These are phyloP conservation scores for Oryza rufipogon DNA, from an alignment of 176 grass and related monocot species.

Conservation along the genomic window DNA sequence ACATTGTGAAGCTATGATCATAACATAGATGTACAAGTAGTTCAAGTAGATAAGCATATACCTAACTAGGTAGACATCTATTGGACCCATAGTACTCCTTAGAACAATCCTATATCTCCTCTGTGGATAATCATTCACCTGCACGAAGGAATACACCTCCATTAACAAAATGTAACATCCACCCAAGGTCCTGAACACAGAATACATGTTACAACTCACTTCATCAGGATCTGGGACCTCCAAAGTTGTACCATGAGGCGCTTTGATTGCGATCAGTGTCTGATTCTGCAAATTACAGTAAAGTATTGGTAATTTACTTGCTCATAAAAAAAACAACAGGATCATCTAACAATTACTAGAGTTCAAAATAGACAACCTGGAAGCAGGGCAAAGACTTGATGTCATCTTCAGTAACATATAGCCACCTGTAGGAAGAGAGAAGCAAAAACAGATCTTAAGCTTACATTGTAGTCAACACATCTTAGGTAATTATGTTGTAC, in stretches of 20 bases:
- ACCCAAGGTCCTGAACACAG: background rate
- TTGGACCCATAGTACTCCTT: slow-evolving; percentile 86
- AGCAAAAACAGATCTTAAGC: slow-evolving; percentile 21
- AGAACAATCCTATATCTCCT: slow-evolving; percentile 93
- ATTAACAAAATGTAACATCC: slow-evolving; percentile 23
- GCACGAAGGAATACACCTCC: slow-evolving; percentile 14
- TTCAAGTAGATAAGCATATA: slow-evolving; percentile 31
- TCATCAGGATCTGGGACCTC: slow-evolving; percentile 94
- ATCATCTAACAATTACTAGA: slow-evolving; percentile 19
- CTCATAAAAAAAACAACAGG: background rate
- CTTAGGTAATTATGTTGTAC: background rate
- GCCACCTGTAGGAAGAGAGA: slow-evolving; percentile 58
- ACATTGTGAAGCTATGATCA: slow-evolving; percentile 27
- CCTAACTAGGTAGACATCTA: slow-evolving; percentile 95
- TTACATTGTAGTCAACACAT: background rate
- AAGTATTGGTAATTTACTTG: slow-evolving; percentile 9
- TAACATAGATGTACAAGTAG: background rate
- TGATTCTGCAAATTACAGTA: slow-evolving; percentile 64
- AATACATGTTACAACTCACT: slow-evolving; percentile 48
- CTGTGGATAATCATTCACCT: slow-evolving; percentile 78
- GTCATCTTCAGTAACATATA: slow-evolving; percentile 86
- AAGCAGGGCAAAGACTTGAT: slow-evolving; percentile 86
- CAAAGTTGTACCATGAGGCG: slow-evolving; percentile 91
- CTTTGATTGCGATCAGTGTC: slow-evolving; percentile 87
- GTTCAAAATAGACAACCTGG: slow-evolving; percentile 58